A percentile compares a stretch with the other conserved stretches of the same genome.
Evolutionary conservation across 1,284 basidiomycete species (phyloP).

Genomic region (Malassezia slooffiae): DNA sequence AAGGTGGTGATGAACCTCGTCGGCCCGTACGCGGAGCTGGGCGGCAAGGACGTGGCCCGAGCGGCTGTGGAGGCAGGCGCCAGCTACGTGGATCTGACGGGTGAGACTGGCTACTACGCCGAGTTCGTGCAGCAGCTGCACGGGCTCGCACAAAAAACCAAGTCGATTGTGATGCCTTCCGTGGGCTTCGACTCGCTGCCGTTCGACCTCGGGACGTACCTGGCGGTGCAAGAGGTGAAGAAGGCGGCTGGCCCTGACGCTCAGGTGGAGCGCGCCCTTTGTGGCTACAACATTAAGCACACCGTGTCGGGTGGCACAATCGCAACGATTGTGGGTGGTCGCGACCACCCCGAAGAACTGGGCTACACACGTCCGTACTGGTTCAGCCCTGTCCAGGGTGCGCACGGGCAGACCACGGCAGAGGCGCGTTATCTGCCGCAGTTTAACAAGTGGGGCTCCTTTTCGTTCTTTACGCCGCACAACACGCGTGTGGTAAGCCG

Average conservation of each 20-base stretch:
- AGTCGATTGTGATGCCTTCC: constrained; percentile 59
- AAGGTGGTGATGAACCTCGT: constrained; percentile 30
- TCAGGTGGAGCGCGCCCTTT: constrained; percentile 19
- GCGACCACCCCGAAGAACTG: constrained; percentile 51
- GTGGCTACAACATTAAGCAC: constrained; percentile 51
- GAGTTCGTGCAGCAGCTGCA: constrained; percentile 56
- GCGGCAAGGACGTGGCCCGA: constrained; percentile 44
- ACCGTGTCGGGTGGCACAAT: constrained; percentile 63
- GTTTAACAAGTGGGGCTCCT: constrained; percentile 52
- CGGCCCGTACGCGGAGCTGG: constrained; percentile 26
- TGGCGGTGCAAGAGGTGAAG: constrained; percentile 53
- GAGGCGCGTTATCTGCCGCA: constrained; percentile 52
- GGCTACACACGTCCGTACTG: constrained; percentile 54
- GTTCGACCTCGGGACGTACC: constrained; percentile 55
- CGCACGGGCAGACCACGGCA: constrained; percentile 48
- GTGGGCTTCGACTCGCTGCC: constrained; percentile 56
- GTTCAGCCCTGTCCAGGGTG: constrained; percentile 11
- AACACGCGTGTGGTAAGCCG: constrained; percentile 66
- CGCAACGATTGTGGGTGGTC: constrained; percentile 51
- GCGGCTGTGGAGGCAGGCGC: constrained; percentile 53
- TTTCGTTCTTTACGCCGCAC: constrained; percentile 56
- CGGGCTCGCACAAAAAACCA: constrained; percentile 57
- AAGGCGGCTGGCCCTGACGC: constrained; percentile 44
- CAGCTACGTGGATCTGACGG: constrained; percentile 58
- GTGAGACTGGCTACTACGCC: constrained; percentile 51